Evolutionary conservation across 1,284 basidiomycete species (phyloP).

Genomic region (Puccinia novopanici): DNA sequence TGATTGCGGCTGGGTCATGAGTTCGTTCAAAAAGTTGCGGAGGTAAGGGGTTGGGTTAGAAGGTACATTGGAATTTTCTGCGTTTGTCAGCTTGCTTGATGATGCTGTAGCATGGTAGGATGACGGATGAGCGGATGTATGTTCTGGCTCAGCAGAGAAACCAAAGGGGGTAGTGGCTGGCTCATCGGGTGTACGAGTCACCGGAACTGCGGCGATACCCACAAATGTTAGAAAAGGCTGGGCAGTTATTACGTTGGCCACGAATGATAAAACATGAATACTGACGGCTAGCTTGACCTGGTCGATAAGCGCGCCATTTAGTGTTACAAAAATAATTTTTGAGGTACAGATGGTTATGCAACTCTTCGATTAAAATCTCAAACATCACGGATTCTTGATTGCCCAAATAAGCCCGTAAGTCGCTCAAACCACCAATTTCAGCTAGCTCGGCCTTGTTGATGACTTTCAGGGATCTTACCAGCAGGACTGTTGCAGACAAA

Average conservation of each 20-base stretch:
- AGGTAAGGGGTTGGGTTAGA: constrained; percentile 50
- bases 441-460: constrained; percentile 89
- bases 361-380: constrained; percentile 91
- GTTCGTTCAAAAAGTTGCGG: constrained; percentile 68
- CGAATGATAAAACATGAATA: constrained; percentile 48
- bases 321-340: constrained; percentile 95
- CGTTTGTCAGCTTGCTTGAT: constrained; percentile 1
- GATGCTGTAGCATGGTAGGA: constrained; percentile 36
- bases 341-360: constrained; percentile 96
- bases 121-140: constrained; percentile 37
- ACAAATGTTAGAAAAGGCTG: constrained; percentile 28
- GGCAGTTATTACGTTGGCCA: constrained; percentile 12
- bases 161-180: constrained; percentile 44
- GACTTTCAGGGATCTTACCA: constrained; percentile 83
- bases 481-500: constrained; percentile 81
- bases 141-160: constrained; percentile 19
- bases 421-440: constrained; percentile 88
- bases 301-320: constrained; percentile 81
- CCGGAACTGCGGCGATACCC: constrained; percentile 56
- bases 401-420: constrained; percentile 80
- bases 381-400: constrained; percentile 84
- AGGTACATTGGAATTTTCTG: not conserved
- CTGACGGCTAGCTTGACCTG: constrained; percentile 76
- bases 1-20: constrained; percentile 72
- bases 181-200: constrained; percentile 58